Evolutionary conservation across 306 rosid species (phyloP).

Genomic region (Elaeagnus macrophylla): DNA sequence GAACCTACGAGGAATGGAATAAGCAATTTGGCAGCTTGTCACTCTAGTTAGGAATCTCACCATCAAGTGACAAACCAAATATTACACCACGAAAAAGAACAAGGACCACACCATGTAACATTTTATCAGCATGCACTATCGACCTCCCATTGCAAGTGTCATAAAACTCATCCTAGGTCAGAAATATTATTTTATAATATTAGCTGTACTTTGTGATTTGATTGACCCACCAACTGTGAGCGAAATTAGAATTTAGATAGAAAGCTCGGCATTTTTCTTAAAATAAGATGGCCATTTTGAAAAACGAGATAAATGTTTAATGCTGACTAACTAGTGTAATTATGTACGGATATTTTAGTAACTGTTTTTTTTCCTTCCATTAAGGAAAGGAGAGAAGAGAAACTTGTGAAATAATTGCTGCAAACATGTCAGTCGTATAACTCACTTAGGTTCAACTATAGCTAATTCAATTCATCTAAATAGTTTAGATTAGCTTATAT

Average conservation of each 20-base stretch:
- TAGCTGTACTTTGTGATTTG: background rate
- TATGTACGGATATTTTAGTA: too few species aligned
- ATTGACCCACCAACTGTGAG: conserved; percentile 11
- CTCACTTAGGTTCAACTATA: too few species aligned
- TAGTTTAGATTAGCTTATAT: too few species aligned
- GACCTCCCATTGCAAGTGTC: background rate
- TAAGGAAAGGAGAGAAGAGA: background rate
- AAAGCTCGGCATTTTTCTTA: background rate
- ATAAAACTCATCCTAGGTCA: background rate
- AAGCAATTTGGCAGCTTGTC: conserved; percentile 67
- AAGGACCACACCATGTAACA: background rate
- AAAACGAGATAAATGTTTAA: background rate
- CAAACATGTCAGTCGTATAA: too few species aligned
- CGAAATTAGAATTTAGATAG: conserved; percentile 1
- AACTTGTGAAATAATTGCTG: conserved; percentile 26
- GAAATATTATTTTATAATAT: background rate
- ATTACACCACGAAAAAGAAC: background rate
- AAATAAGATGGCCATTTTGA: background rate
- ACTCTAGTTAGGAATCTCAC: conserved; percentile 15
- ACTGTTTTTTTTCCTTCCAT: background rate
- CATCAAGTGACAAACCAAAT: background rate
- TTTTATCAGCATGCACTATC: conserved; percentile 4
- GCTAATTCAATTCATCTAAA: too few species aligned
- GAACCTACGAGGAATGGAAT: conserved; percentile 72
- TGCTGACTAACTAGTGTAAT: background rate